A percentile compares a stretch with the other conserved stretches of the same genome.
Conservation (phyloP, 2,329 filamentous ascomycete species). For the Fusarium zealandicum region DNA sequence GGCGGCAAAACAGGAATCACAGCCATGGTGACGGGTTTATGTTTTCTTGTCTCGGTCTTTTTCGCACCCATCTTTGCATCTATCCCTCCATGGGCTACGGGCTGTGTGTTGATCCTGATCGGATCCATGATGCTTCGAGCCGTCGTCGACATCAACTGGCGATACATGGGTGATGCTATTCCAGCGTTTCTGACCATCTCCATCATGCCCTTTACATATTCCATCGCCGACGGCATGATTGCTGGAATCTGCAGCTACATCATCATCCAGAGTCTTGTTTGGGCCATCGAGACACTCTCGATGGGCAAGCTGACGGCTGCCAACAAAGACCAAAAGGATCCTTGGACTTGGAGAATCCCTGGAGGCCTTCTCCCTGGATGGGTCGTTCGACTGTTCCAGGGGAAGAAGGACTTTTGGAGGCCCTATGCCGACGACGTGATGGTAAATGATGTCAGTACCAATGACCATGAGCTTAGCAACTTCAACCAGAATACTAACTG, state of each 20-base stretch:
- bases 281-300: neutral
- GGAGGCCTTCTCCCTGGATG: neutral
- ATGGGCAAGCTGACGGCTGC: neutral
- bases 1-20: conserved; percentile 87
- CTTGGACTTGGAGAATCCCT: neutral
- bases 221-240: conserved; percentile 86
- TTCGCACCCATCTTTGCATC: conserved; percentile 91
- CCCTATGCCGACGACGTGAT: neutral
- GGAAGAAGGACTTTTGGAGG: conserved; percentile 2
- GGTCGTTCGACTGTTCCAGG: neutral
- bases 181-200: conserved; percentile 85
- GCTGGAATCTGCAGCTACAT: conserved; percentile 80
- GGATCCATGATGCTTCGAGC: conserved; percentile 86
- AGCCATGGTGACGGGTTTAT: conserved; percentile 77
- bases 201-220: conserved; percentile 90
- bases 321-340: neutral
- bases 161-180: conserved; percentile 81
- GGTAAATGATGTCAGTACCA: neutral
- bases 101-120: conserved; percentile 85
- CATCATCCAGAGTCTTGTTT: neutral
- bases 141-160: conserved; percentile 87
- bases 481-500: conserved; percentile 1
- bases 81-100: conserved; percentile 88
- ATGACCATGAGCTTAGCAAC: neutral
- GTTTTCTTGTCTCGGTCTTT: conserved; percentile 87